Evolutionary conservation across 192 early-diverging fungal species (phyloP).

Genomic region (Linnemannia zychae): DNA sequence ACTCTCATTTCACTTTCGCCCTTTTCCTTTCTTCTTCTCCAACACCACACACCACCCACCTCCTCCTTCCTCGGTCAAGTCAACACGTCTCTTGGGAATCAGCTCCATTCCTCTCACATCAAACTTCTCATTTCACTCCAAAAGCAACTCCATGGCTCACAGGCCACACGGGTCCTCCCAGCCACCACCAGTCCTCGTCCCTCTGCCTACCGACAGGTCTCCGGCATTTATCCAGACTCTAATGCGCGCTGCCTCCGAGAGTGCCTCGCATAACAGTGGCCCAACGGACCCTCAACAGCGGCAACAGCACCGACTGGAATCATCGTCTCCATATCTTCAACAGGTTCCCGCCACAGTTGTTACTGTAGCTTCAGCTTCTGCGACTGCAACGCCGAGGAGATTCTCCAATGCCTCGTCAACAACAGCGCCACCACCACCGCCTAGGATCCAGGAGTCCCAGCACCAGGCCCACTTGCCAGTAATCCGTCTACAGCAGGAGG

Average conservation of each 20-base stretch:
- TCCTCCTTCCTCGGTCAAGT: neutral
- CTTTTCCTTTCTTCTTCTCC: neutral
- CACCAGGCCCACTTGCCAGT: constrained; percentile 3
- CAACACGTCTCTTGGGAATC: constrained; percentile 1
- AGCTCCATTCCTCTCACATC: neutral
- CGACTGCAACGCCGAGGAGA: neutral
- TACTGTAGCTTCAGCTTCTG: neutral
- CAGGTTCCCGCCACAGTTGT: neutral
- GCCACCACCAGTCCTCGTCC: neutral
- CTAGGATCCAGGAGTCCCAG: neutral
- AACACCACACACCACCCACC: neutral
- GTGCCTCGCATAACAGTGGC: neutral
- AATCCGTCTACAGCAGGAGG: neutral
- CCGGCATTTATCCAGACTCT: constrained; percentile 23
- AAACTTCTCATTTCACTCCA: constrained; percentile 16
- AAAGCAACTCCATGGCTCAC: neutral
- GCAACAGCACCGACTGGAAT: neutral
- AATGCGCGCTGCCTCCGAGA: constrained; percentile 13
- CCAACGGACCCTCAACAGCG: neutral
- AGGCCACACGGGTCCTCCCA: neutral
- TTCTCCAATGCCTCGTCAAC: neutral
- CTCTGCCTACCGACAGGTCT: constrained; percentile 24
- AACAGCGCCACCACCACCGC: neutral
- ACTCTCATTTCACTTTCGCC: constrained; percentile 5
- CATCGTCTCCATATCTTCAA: neutral